These are phyloP conservation scores for Verticillium longisporum DNA, from an alignment of 2,329 filamentous ascomycete genomes.

Conservation along the genomic window DNA sequence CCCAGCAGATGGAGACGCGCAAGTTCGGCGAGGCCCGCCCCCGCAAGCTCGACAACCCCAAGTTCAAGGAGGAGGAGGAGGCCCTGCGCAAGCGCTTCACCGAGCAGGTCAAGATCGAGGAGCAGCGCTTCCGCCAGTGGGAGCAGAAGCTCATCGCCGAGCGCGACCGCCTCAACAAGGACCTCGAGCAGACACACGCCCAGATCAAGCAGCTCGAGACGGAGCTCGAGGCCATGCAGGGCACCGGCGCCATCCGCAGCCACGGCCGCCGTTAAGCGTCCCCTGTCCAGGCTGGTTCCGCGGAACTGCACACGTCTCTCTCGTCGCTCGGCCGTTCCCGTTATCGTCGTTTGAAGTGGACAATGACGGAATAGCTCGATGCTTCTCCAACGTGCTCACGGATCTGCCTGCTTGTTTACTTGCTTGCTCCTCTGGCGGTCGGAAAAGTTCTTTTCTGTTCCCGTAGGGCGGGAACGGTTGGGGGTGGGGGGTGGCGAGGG, in stretches of 20 bases:
- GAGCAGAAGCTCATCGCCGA: conserved; percentile 99
- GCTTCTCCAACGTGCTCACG: background rate
- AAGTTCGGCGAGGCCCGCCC: conserved; percentile 98
- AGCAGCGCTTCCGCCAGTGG: conserved; percentile 98
- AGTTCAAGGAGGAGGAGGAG: conserved; percentile 99
- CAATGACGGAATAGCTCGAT: background rate
- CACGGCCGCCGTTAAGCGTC: conserved; percentile 75
- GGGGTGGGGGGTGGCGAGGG: background rate
- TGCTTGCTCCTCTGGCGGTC: background rate
- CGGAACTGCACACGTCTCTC: background rate
- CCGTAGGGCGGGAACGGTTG: background rate
- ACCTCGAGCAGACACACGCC: conserved; percentile 95
- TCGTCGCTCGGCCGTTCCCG: conserved; percentile 13
- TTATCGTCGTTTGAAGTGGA: background rate
- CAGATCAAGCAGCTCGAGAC: conserved; percentile 86
- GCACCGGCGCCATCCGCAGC: conserved; percentile 74
- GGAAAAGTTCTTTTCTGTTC: background rate
- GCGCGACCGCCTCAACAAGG: conserved; percentile 98
- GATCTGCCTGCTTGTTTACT: conserved; percentile 4
- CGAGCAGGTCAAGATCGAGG: conserved; percentile 99
- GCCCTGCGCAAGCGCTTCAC: conserved; percentile 97
- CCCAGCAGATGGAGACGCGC: conserved; percentile 98
- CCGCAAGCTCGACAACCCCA: conserved; percentile 98
- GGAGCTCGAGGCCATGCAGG: conserved; percentile 91
- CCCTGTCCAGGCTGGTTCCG: background rate